Evolutionary conservation across 148 eudicot genomes (phyloP).

Genomic region (Cornus controversa): DNA sequence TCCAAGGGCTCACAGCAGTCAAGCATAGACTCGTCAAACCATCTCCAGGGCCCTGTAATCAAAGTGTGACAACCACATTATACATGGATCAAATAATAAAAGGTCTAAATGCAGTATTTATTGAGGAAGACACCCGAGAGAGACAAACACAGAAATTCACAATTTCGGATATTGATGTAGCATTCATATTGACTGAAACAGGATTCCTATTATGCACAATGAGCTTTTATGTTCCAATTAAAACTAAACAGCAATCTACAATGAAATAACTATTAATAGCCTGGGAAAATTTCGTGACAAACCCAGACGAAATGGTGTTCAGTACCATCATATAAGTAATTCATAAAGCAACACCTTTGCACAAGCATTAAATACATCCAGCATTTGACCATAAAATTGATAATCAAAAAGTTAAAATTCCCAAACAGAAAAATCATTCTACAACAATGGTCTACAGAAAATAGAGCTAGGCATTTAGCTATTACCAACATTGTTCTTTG

Average conservation of each 20-base stretch:
- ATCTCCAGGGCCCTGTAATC: conserved; percentile 86
- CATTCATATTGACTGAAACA: background rate
- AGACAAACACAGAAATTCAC: background rate
- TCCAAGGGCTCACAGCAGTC: conserved; percentile 94
- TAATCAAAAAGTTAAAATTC: background rate
- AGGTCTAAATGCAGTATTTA: background rate
- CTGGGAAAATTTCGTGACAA: background rate
- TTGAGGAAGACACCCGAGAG: background rate
- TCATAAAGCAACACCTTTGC: background rate
- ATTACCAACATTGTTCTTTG: background rate
- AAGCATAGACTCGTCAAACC: conserved; percentile 96
- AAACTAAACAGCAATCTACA: background rate
- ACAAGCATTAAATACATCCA: background rate
- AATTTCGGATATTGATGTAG: background rate
- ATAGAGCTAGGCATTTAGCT: background rate
- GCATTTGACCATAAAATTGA: background rate
- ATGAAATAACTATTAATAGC: background rate
- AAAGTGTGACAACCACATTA: background rate
- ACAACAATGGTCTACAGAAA: background rate
- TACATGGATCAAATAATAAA: background rate
- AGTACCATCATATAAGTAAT: background rate
- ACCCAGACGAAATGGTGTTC: background rate
- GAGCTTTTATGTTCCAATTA: background rate
- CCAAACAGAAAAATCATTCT: background rate
- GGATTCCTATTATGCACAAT: background rate